Base-by-base conservation (phyloP, 2,329 filamentous ascomycete genomes). In the Herpotrichia juniperi region DNA sequence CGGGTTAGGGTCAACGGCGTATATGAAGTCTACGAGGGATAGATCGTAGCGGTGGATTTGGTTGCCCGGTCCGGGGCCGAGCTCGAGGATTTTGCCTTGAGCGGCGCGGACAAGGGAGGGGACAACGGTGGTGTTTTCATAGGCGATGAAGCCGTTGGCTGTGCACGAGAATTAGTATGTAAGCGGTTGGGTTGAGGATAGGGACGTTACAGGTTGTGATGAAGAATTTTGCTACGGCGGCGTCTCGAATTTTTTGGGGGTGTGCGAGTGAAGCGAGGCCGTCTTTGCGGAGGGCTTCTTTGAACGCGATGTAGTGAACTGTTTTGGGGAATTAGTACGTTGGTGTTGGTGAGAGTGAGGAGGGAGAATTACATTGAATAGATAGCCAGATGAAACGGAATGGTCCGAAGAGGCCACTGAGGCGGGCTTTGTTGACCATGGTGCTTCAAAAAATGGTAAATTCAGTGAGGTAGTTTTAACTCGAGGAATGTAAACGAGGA, bases 1-100 rank as follows among this genome's bases (percentile, higher is more conserved):
- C 3, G 35, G 17, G 43, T 43, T 54, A 17, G 48, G 51, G 19
- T 54, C 51, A 28, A 54, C 25, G 35, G n/a, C 51, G 42, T 54
- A 54, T 19, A 54, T 50, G n/a, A 30, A 19, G n/a, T 35, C 25
- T 1, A 51, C 39, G 43, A 22, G 25, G 10, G 50, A 50, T 21
- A 14, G 30, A 25, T 53, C 42, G 46, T 35, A 56, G 45, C 53
- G 53, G 2, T 56, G 50, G 25, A 56, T 17, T 40, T 56, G 53
- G 46, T 53, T 56, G 50, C 53, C 53, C 25, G 46, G 26, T 22
- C 49, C 53, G 16, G 53, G 50, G 40, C 53, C 53, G 31, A 56
- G 46, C 43, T 56, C 53, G 50, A 56, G 40, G 46, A 53, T 48
- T 50, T 12, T 53, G 46, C 53, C 53, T 2, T 42, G 17, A 25